Evolutionary conservation across 1,139 yeast genomes (phyloP), one percentile per base, ranked within the genome.

Genomic region (Saccharomycopsis hybrid): DNA sequence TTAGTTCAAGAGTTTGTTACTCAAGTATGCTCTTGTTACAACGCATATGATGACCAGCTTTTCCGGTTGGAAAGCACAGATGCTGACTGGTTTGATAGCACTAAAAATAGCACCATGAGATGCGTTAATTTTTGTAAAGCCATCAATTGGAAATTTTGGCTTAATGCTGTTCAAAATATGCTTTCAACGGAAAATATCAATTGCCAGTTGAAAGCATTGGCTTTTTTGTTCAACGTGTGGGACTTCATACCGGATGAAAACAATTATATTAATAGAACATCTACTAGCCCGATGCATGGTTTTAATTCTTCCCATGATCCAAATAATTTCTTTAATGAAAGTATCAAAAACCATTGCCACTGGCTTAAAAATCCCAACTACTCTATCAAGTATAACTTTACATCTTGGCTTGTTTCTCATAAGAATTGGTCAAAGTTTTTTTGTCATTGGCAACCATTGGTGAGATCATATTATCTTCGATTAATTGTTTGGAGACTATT

Each of bases 71-170:
- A 32, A 32, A 32, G n/a, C n/a, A 31, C 35, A 31, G 35, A 31
- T 8, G 35, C 35, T 8, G n/a, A 9, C 18, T 13, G 24, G 39
- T 9, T 11, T 55, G 57, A 29, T 57, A 59, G 28, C 58, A 33
- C 24, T 5, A 9, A 13, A 11, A 25, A 9, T 5, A 13, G 24
- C 39, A 7, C 24, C 24, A 7, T 13, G 8, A n/a, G 18, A 11
- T n/a, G 28, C 60, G 58, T 41, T 56, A 56, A 30, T 60, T 62
- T 31, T 37, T 49, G 59, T 5, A 54, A 53, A 30, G 55, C 59
- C 5, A 65, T 85, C 25, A 76, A 83, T 65, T 87, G 95, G 95
- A 71, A 71, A 49, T 86, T 87, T 60, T 87, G 95, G 95, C 63
- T 84, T 8, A 70, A 74, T 51, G 82, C 85, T 28, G 66, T 73